Evolutionary conservation across 164 flowering plant species (phyloP).

Genomic region (Aristolochia contorta): DNA sequence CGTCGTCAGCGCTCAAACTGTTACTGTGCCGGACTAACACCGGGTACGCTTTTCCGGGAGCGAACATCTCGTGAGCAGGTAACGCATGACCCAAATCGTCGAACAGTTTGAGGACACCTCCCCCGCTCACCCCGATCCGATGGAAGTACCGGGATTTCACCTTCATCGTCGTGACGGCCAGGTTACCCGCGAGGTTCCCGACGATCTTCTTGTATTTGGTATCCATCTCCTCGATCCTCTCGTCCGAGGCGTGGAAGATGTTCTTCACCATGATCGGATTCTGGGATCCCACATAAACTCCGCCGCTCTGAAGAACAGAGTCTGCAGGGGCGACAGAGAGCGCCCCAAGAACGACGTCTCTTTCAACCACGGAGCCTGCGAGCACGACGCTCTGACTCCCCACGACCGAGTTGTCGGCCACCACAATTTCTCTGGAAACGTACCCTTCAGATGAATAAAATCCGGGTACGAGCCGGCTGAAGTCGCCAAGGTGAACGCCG

Average conservation of each 20-base stretch:
- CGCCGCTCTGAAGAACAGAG: slow-evolving; percentile 55
- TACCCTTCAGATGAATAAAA: slow-evolving; percentile 39
- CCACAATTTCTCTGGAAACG: slow-evolving; percentile 27
- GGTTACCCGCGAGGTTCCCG: slow-evolving; percentile 57
- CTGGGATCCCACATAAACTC: slow-evolving; percentile 59
- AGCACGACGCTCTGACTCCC: slow-evolving; percentile 66
- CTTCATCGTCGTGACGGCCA: slow-evolving; percentile 61
- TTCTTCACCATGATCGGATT: slow-evolving; percentile 63
- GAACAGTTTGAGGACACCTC: slow-evolving; percentile 46
- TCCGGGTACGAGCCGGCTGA: slow-evolving; percentile 50
- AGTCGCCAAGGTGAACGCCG: slow-evolving; percentile 73
- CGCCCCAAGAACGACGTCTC: slow-evolving; percentile 65
- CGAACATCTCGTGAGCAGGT: slow-evolving; percentile 49
- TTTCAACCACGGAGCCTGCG: slow-evolving; percentile 46
- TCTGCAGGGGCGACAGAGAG: slow-evolving; percentile 61
- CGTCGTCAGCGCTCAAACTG: slow-evolving; percentile 71
- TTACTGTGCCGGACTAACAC: slow-evolving; percentile 63
- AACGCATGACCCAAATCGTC: slow-evolving; percentile 43
- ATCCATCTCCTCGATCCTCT: slow-evolving; percentile 75
- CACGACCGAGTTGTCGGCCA: slow-evolving; percentile 49
- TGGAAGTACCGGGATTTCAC: slow-evolving; percentile 72
- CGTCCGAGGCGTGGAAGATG: slow-evolving; percentile 49
- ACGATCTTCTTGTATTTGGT: slow-evolving; percentile 49
- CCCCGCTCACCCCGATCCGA: slow-evolving; percentile 62
- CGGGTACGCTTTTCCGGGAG: slow-evolving; percentile 44